phyloP scores from a whole-genome alignment of 2,329 filamentous ascomycete genomes.

The Fusarium sp. region DNA sequence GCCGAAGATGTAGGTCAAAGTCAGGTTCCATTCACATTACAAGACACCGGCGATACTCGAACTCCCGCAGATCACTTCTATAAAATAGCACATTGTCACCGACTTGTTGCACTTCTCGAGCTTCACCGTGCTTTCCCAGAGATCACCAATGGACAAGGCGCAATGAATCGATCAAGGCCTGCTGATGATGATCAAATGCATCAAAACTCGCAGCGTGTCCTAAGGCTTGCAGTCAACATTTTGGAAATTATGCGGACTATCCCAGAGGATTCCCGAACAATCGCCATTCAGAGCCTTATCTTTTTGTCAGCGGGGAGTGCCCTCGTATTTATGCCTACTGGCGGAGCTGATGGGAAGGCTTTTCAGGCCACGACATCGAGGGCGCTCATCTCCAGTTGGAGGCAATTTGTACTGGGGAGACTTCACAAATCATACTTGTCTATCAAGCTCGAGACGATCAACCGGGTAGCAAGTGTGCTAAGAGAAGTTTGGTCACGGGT shows the following conservation, averaged over 20 bases:
- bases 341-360: too few species aligned
- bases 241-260: not conserved
- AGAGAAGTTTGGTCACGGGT: not conserved
- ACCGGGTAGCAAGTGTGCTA: not conserved
- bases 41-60: not conserved
- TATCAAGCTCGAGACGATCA: constrained; percentile 5
- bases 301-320: not conserved
- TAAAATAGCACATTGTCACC: constrained; percentile 8
- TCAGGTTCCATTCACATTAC: not conserved
- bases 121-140: not conserved
- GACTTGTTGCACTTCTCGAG: constrained; percentile 2
- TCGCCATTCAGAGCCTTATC: constrained; percentile 12
- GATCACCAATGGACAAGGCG: too few species aligned
- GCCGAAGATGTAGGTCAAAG: not conserved
- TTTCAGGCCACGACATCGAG: too few species aligned
- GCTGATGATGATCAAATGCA: too few species aligned
- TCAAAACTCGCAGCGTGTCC: not conserved
- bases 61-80: not conserved
- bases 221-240: not conserved
- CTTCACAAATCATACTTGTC: not conserved
- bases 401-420: constrained; percentile 2
- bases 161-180: not conserved
- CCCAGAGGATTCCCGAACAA: not conserved
- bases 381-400: not conserved
- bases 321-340: not conserved